Evolutionary conservation across 345 rosid genomes (phyloP).

Genomic region (Murraya koenigii): DNA sequence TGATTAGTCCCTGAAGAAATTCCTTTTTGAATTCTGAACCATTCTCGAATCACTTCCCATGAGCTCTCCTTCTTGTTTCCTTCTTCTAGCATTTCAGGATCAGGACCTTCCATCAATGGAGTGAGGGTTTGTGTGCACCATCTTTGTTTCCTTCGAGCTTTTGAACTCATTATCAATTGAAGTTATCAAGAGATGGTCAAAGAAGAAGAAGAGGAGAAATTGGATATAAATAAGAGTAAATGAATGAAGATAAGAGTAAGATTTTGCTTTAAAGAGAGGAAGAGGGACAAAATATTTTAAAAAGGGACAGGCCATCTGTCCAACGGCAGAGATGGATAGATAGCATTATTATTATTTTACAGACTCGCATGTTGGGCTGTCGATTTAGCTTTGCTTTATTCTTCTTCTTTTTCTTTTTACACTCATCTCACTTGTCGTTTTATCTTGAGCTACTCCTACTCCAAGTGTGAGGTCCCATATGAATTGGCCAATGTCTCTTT

Average conservation of each 20-base stretch:
- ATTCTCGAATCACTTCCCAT: conserved; percentile 88
- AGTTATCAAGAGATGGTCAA: neutral
- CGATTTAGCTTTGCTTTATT: conserved; percentile 27
- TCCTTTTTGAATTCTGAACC: conserved; percentile 83
- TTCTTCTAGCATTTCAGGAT: conserved; percentile 82
- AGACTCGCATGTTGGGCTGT: conserved; percentile 37
- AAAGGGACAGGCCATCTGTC: conserved; percentile 71
- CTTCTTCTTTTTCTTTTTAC: conserved; percentile 26
- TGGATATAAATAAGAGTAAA: neutral
- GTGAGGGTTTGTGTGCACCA: conserved; percentile 73
- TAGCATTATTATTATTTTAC: conserved; percentile 18
- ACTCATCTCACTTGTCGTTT: conserved; percentile 22
- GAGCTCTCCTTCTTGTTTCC: conserved; percentile 68
- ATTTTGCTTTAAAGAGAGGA: neutral
- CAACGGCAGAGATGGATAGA: conserved; percentile 29
- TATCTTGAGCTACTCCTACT: conserved; percentile 9
- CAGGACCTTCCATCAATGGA: conserved; percentile 94
- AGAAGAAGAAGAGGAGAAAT: neutral
- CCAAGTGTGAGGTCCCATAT: conserved; percentile 9
- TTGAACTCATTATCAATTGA: conserved; percentile 30
- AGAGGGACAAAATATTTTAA: conserved; percentile 28
- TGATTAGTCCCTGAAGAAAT: conserved; percentile 18
- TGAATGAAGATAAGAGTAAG: neutral
- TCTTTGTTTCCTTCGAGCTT: conserved; percentile 52
- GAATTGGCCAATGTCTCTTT: conserved; percentile 7